Evolutionary conservation across 305 asterid species (phyloP), one percentile per base, ranked within the genome.

Genomic region (Rubia tinctorum): DNA sequence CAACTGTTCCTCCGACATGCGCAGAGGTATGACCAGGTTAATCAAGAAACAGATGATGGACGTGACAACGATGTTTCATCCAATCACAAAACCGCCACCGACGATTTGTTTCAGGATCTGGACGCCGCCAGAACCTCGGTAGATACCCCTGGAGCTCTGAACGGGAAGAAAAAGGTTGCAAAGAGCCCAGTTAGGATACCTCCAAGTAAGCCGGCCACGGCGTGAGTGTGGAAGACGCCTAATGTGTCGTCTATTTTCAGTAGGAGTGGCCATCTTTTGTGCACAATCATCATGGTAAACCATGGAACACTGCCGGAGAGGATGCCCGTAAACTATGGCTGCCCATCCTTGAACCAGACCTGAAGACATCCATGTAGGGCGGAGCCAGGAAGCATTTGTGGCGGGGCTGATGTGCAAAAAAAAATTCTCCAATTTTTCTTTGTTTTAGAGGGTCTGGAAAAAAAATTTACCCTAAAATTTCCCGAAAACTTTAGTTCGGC

Each of bases 281-380:
- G 72, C 8, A 68, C 59, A 27, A 88, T 83, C 66, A 82, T 58
- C 92, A 87, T 85, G 39, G 92, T 85, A 80, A 82, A 85, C 89
- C 92, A 87, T 0, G 92, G 88, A 22, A 87, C 76, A 60, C 87
- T 68, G 8, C 92, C 90, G 17, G 89, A 83, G 23, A 84, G 72
- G 25, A 85, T 71, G 68, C 91, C 91, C 88, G 85, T 87, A 0
- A 0, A 85, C 40, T 73, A 85, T 85, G 66, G 91, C 91, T 4
- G 89, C 89, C 89, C 89, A 85, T 47, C 86, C 85, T 77, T 87
- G 88, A 53, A 86, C 93, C 3, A 88, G 67, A 8, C 91, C 91
- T 88, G 34, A 20, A 7, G 6, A 20, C 37, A 2, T 27, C 42
- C 30, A 17, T 62, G n/a, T n/a, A n/a, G n/a, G n/a, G n/a, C n/a